Base-by-base conservation (phyloP, 805 yeast genomes). In the Wickerhamiella sorbophila region DNA sequence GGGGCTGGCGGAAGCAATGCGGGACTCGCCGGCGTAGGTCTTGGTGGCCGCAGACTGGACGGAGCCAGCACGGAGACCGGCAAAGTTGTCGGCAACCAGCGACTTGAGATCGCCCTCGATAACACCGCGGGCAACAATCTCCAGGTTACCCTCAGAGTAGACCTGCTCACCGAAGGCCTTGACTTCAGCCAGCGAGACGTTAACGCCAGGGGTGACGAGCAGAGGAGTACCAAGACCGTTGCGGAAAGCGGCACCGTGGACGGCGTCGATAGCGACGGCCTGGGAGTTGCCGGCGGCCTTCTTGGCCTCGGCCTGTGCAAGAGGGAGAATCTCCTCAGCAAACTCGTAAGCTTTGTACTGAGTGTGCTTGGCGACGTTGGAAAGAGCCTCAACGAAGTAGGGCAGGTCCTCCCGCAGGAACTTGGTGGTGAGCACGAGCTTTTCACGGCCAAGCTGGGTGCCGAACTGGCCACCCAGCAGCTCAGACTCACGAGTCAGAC, bases 401-500 rank as follows among this genome's bases (percentile, higher is more conserved):
- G 97, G 97, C 58, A 91, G 74, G 61, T 79, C 82, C 65, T 81
- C 83, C 60, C 78, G 77, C 64, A 88, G 72, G 69, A 91, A 91
- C 53, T 73, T 71, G 46, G 97, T 79, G 52, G 74, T 72, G 57
- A 88, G 73, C 48, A 82, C 74, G 50, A 91, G 74, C 55, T 79
- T 70, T 61, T 91, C 97, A 70, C 95, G 80, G 62, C 82, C 76
- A 53, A 85, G 78, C 44, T 59, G 55, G 36, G 94, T 69, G 39
- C 71, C 58, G 63, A 85, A 74, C 46, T 64, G 65, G 60, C 95
- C 97, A 52, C 98, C 97, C 51, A 88, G 71, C 51, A 91, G 74
- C 69, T 88, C 98, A 40, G 87, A 68, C 68, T 91, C 98, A 66
- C 98, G 82, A 58, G 86, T 81, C 57, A 87, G 71, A 69, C 97